Conservation (phyloP, 345 rosid species). For the Mangifera indica region DNA sequence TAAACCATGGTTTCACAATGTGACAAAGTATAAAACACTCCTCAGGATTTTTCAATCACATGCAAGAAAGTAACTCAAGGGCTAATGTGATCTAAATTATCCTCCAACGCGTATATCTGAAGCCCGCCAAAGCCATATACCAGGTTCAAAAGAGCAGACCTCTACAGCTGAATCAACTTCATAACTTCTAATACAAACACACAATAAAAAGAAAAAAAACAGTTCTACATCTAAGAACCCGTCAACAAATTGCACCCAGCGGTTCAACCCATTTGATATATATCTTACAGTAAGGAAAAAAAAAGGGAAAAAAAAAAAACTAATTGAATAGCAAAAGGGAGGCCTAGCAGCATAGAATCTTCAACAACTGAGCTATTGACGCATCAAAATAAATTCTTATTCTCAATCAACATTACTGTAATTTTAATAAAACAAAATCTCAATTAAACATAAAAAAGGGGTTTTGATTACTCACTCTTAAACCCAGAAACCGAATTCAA, state of each 20-base stretch:
- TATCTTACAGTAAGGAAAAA: no score
- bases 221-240: no score
- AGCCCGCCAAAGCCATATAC: no score
- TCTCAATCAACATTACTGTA: background rate
- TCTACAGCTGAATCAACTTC: no score
- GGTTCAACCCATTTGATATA: no score
- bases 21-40: no score
- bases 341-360: background rate
- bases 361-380: background rate
- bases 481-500: conserved; percentile 42
- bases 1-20: background rate
- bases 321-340: background rate
- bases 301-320: background rate
- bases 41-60: background rate
- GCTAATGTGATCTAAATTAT: background rate
- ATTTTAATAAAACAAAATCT: no score
- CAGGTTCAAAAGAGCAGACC: no score
- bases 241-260: background rate
- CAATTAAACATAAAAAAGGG: background rate
- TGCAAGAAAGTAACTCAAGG: background rate
- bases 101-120: background rate
- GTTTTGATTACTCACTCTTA: conserved; percentile 39
- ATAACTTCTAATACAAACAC: no score
- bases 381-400: background rate
- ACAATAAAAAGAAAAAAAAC: no score